phyloP scores from a whole-genome alignment of 139 green algal genomes.

The Tetradesmus lagerheimii region DNA sequence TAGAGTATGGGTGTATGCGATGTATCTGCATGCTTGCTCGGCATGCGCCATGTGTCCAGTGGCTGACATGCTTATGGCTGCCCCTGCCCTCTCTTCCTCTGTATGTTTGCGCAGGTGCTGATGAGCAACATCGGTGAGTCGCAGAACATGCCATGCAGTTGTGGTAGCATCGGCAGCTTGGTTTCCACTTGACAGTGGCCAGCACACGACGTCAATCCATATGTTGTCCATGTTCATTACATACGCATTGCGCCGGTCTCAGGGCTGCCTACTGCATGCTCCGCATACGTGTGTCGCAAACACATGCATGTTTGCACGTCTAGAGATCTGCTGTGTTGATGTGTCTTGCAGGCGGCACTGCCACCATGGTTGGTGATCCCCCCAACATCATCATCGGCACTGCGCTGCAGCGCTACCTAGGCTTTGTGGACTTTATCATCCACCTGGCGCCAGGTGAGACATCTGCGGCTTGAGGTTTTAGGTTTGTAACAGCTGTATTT shows the following conservation, averaged over 20 bases:
- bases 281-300: too few species aligned
- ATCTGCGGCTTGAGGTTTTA: background rate
- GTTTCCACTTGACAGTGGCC: too few species aligned
- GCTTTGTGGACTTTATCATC: slow-evolving; percentile 65
- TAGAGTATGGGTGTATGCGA: background rate
- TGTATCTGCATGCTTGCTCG: background rate
- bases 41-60: background rate
- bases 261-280: too few species aligned
- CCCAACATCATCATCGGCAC: slow-evolving; percentile 77
- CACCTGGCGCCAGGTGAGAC: slow-evolving; percentile 57
- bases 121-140: slow-evolving; percentile 31
- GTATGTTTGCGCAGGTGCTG: background rate
- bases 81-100: background rate
- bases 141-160: too few species aligned
- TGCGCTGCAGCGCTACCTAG: slow-evolving; percentile 54
- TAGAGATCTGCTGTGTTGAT: too few species aligned
- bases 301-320: too few species aligned
- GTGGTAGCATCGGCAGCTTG: too few species aligned
- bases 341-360: slow-evolving; percentile 49
- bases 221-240: too few species aligned
- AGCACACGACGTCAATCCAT: too few species aligned
- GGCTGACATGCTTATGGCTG: background rate
- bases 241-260: too few species aligned
- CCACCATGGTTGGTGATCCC: slow-evolving; percentile 71
- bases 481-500: too few species aligned